Evolutionary conservation across 345 rosid species (phyloP), one percentile per base, ranked within the genome.

Genomic region (Conringia planisiliqua): DNA sequence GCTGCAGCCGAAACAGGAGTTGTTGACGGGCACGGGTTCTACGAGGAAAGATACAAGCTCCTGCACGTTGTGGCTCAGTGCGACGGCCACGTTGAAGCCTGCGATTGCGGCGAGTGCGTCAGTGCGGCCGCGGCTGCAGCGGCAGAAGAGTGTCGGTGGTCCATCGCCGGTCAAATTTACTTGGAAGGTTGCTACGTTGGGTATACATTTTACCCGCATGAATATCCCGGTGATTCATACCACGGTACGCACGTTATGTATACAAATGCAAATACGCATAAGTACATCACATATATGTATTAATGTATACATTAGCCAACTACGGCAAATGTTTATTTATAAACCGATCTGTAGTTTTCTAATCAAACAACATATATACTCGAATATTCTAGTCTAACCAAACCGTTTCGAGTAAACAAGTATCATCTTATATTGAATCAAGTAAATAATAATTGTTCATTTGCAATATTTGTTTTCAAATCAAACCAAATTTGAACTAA

Each of bases 61-160:
- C 63, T 93, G 66, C 82, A 68, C 32, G 83, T 85, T 6, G 68
- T 79, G 72, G 96, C 84, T 7, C 87, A 89, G 58, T 93, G 98
- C 60, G 90, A 88, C 43, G 91, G 79, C 12, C 91, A 82, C 29
- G 77, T 89, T 58, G 78, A 76, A 46, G 63, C 18, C 4, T 83
- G 91, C 55, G 85, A 82, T 10, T 91, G 98, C 40, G 85, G 88
- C 3, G 86, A 87, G 51, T 93, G 98, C 70, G 72, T 91, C n/a
- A 43, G 58, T 54, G 55, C 46, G 20, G 92, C 96, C 1, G 75
- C 69, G 10, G 80, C 80, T 64, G 81, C 78, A 51, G 90, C 80
- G 14, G 71, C 55, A 54, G 82, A 82, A 72, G 84, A 86, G 40
- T 91, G 97, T 16, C 70, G 66, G 3, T 52, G 51, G 65, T 85